Evolutionary conservation across 352 stramenopile species (phyloP).

Genomic region (Phytophthora constricta): DNA sequence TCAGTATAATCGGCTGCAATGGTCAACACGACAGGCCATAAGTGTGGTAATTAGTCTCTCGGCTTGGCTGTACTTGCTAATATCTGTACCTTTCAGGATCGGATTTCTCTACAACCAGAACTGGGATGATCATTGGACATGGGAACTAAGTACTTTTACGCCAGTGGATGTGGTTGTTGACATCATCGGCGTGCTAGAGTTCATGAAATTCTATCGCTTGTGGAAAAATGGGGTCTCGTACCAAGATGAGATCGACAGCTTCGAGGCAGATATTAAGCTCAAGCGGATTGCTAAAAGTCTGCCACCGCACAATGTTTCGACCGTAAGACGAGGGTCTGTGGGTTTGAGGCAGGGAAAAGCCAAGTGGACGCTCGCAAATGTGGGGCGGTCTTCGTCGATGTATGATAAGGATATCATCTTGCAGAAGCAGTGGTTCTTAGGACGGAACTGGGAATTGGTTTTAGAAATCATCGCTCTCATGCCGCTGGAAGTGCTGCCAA

Average conservation of each 20-base stretch:
- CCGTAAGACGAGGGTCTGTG: background rate
- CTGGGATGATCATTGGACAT: constrained; percentile 36
- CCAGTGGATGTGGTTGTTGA: constrained; percentile 52
- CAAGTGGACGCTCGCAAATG: constrained; percentile 51
- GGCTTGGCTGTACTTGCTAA: constrained; percentile 47
- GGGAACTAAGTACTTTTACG: constrained; percentile 44
- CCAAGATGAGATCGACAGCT: constrained; percentile 46
- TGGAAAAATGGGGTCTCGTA: constrained; percentile 54
- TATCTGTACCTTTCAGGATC: constrained; percentile 62
- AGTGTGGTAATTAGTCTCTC: constrained; percentile 33
- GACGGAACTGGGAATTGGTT: constrained; percentile 37
- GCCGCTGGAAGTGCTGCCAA: constrained; percentile 52
- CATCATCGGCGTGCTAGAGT: constrained; percentile 45
- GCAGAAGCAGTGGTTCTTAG: constrained; percentile 2
- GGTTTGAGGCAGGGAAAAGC: constrained; percentile 17
- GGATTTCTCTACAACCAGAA: constrained; percentile 62
- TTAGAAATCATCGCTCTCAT: constrained; percentile 57
- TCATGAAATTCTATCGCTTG: constrained; percentile 44
- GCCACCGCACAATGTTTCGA: constrained; percentile 32
- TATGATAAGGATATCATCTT: background rate
- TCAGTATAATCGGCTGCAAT: constrained; percentile 34
- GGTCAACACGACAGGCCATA: constrained; percentile 47
- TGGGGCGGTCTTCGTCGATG: constrained; percentile 29
- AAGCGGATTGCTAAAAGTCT: constrained; percentile 38
- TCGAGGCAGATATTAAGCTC: constrained; percentile 60